Conservation (phyloP, 805 yeast genomes). For the Zygosaccharomyces kombuchaensis region DNA sequence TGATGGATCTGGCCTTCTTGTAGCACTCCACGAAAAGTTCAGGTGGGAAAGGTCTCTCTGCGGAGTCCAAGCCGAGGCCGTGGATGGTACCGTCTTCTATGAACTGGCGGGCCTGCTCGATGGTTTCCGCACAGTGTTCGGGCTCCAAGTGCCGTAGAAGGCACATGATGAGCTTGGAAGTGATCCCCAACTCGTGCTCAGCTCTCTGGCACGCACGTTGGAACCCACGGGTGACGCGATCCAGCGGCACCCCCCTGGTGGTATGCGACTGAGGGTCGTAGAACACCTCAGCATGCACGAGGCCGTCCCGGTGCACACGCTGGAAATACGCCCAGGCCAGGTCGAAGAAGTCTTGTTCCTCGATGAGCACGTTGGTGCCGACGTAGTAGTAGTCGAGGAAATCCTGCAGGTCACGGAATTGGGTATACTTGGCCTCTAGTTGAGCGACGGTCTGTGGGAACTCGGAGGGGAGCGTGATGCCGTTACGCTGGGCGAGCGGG, state of each 20-base stretch:
- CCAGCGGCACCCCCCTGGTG: slow-evolving; percentile 57
- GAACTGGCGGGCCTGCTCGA: slow-evolving; percentile 49
- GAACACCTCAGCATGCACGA: slow-evolving; percentile 69
- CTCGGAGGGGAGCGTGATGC: slow-evolving; percentile 51
- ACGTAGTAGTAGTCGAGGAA: slow-evolving; percentile 75
- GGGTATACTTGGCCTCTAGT: slow-evolving; percentile 53
- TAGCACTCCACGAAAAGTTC: slow-evolving; percentile 63
- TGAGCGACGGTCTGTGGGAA: slow-evolving; percentile 60
- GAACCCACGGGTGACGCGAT: slow-evolving; percentile 61
- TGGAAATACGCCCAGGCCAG: slow-evolving; percentile 70
- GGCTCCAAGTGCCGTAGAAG: slow-evolving; percentile 71
- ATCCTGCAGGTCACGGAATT: slow-evolving; percentile 68
- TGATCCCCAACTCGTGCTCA: slow-evolving; percentile 50
- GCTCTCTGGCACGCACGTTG: slow-evolving; percentile 65
- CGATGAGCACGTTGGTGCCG: slow-evolving; percentile 70
- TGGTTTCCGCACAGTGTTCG: slow-evolving; percentile 51
- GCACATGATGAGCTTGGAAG: slow-evolving; percentile 77
- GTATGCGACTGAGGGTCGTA: slow-evolving; percentile 85
- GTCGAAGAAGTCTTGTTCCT: slow-evolving; percentile 69
- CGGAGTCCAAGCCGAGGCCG: slow-evolving; percentile 79
- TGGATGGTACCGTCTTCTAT: slow-evolving; percentile 56
- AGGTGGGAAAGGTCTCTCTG: slow-evolving; percentile 78
- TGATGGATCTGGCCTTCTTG: slow-evolving; percentile 41
- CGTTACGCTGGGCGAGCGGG: slow-evolving; percentile 63
- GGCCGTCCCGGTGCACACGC: slow-evolving; percentile 55